Conservation (phyloP, 2,329 filamentous ascomycete genomes). For the Cladosporium oxysporum region DNA sequence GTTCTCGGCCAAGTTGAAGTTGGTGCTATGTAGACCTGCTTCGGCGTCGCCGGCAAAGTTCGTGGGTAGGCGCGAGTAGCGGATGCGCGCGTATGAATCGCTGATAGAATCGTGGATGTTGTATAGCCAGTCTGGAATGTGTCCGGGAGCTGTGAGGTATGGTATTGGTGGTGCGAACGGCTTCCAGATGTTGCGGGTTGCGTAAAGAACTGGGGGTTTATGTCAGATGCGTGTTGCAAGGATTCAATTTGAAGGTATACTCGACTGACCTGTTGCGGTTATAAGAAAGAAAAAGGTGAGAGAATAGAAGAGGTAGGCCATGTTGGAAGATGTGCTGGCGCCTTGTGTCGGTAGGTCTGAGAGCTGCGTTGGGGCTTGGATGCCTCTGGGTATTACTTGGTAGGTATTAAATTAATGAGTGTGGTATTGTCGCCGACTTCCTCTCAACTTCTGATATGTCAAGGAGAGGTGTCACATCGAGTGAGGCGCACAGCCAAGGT, state of each 20-base stretch:
- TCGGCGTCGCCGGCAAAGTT: slow-evolving; percentile 81
- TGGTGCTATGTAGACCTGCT: slow-evolving; percentile 76
- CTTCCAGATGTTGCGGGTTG: slow-evolving; percentile 78
- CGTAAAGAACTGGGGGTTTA: slow-evolving; percentile 64
- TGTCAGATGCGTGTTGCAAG: slow-evolving; percentile 22
- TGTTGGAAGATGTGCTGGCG: slow-evolving; percentile 41
- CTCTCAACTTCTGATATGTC: background rate
- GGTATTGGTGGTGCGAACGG: slow-evolving; percentile 63
- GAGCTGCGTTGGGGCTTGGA: background rate
- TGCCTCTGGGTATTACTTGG: background rate
- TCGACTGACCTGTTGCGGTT: slow-evolving; percentile 63
- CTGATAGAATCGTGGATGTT: slow-evolving; percentile 43
- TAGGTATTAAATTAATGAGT: background rate
- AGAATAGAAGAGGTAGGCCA: slow-evolving; percentile 81
- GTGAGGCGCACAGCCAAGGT: background rate
- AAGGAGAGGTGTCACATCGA: background rate
- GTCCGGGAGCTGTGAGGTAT: slow-evolving; percentile 48
- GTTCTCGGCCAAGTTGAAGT: slow-evolving; percentile 82
- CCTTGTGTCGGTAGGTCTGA: background rate
- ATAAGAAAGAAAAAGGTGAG: slow-evolving; percentile 71
- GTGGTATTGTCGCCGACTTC: background rate
- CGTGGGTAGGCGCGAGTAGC: slow-evolving; percentile 76
- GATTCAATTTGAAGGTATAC: slow-evolving; percentile 2
- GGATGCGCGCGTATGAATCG: slow-evolving; percentile 52
- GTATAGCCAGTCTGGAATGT: slow-evolving; percentile 58